Evolutionary conservation across 2,329 filamentous ascomycete species (phyloP).

Genomic region (Hypocreales sp.): DNA sequence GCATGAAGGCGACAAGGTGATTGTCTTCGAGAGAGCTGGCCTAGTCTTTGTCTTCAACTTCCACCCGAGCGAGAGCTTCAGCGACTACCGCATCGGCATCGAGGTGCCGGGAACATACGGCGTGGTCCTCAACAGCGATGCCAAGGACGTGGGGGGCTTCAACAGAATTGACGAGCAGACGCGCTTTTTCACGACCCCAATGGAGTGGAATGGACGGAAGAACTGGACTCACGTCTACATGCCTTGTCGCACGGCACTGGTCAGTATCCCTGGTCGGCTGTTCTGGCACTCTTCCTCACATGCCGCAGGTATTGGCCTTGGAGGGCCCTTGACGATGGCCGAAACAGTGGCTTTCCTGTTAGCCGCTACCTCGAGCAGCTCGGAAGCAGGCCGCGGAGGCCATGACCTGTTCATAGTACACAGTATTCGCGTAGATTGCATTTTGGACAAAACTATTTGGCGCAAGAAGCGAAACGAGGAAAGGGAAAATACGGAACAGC

Average conservation of each 20-base stretch:
- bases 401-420: no score
- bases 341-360: no score
- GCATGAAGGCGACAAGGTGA: slow-evolving; percentile 83
- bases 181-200: slow-evolving; percentile 79
- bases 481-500: no score
- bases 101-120: slow-evolving; percentile 74
- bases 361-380: no score
- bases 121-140: slow-evolving; percentile 72
- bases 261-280: slow-evolving; percentile 34
- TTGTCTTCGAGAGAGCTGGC: slow-evolving; percentile 87
- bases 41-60: slow-evolving; percentile 96
- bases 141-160: slow-evolving; percentile 62
- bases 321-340: no score
- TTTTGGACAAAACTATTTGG: no score
- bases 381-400: no score
- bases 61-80: slow-evolving; percentile 69
- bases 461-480: no score
- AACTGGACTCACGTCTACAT: slow-evolving; percentile 92
- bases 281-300: no score
- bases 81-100: slow-evolving; percentile 83
- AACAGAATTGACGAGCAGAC: slow-evolving; percentile 64
- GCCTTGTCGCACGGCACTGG: slow-evolving; percentile 68
- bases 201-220: slow-evolving; percentile 77
- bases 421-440: no score
- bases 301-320: slow-evolving; percentile 34